Base-by-base conservation (phyloP, 2,329 filamentous ascomycete genomes). In the Helotiales sp. region DNA sequence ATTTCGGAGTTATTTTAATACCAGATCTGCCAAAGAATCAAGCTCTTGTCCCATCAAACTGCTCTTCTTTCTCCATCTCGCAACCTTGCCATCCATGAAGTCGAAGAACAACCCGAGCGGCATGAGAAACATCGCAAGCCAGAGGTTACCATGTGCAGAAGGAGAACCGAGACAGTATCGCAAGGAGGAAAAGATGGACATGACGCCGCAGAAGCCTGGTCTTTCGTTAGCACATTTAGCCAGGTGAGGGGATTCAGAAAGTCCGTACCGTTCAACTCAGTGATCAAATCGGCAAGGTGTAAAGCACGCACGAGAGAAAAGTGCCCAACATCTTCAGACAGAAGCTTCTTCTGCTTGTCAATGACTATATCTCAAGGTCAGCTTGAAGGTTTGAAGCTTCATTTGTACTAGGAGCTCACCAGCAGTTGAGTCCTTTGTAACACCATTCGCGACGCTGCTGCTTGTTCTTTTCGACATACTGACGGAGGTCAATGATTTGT, bases 31-130 rank as follows among this genome's bases (percentile, higher is more conserved):
- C 57, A 99, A 85, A 6, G 95, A 98, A 80, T 99, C 96, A 64
- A 99, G 84, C 81, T 99, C 96, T 80, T 97, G 95, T 13, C 96
- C 96, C 95, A 99, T 98, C 78, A 99, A 84, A 75, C 92, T 96
- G 76, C 93, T 96, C 89, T 97, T 99, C 82, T 93, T 91, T 78
- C 96, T 89, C 96, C 96, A 98, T 72, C 96, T 86, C 70, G 96
- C 96, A 64, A 99, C 94, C 78, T 94, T 96, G 77, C 96, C 96
- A 79, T 99, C 96, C 86, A 98, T 93, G 78, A 97, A 96, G 80
- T 99, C 96, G 79, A 98, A 98, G 83, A 98, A 97, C 13, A 98
- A 84, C 5, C 93, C 94, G 67, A 97, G 92, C 0, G 95, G 95
- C 80, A 98, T 91, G 80, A 97, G 93, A 4, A 84, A 87, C 58